These are phyloP conservation scores for Skeletonema grethae DNA, from an alignment of 108 stramenopile species.

Conservation along the genomic window DNA sequence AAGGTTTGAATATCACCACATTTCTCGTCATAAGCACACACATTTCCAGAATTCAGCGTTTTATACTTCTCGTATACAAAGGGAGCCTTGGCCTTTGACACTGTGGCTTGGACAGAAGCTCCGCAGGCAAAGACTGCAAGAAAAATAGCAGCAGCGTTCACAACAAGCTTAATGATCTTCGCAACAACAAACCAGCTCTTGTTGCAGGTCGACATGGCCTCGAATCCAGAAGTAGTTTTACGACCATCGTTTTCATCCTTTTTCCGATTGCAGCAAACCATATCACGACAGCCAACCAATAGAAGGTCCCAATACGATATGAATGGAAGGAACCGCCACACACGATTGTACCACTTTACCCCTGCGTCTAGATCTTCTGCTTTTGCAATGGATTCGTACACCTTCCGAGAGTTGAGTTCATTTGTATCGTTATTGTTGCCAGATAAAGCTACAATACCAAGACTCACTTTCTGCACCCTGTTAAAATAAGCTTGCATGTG, in stretches of 20 bases:
- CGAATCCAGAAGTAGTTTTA: constrained; percentile 3
- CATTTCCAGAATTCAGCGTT: neutral
- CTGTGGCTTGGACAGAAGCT: neutral
- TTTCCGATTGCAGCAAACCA: constrained; percentile 11
- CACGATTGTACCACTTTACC: constrained; percentile 10
- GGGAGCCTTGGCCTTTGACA: neutral
- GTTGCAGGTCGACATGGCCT: constrained; percentile 2
- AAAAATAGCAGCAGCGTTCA: constrained; percentile 3
- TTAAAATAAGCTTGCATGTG: constrained; percentile 23
- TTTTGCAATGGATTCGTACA: constrained; percentile 11
- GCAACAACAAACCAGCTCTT: constrained; percentile 13
- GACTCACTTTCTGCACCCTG: neutral
- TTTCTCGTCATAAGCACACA: neutral
- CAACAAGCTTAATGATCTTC: constrained; percentile 4
- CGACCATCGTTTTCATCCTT: neutral
- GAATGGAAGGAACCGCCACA: constrained; percentile 19
- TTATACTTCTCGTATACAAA: neutral
- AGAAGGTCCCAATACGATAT: constrained; percentile 13
- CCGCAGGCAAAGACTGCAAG: neutral
- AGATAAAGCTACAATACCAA: neutral
- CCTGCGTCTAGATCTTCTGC: neutral
- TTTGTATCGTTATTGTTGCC: constrained; percentile 2
- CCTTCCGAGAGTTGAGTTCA: neutral
- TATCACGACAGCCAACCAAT: neutral
- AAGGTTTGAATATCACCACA: constrained; percentile 24